Base-by-base conservation (phyloP, 2,329 filamentous ascomycete species). In the Penicillium glabrum region DNA sequence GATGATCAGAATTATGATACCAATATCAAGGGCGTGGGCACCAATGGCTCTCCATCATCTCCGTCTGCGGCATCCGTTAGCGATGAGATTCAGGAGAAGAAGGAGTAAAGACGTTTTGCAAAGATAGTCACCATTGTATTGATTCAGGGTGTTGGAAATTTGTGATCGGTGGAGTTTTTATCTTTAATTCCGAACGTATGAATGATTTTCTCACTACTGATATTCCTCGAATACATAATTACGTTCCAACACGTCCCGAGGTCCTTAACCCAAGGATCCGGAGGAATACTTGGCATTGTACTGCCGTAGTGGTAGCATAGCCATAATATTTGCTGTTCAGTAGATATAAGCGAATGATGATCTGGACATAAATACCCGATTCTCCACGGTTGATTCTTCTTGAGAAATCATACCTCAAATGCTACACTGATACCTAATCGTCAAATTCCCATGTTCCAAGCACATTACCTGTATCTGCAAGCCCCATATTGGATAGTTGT, bases 61-160 rank as follows among this genome's bases (percentile, higher is more conserved):
- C 52, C 47, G 4, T 61, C 54, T 45, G 53, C 46, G 2, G 21
- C 31, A 24, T 48, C 46, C 14, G 31, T 48, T 31, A 37, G 5
- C 19, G 46, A 48, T 26, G 8, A n/a, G 11, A 4, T 14, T n/a
- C 29, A 26, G 13, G 46, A 48, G 5, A 48, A 48, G 19, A 48
- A 48, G 19, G 21, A n/a, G 19, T 37, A 5, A 49, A n/a, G 13
- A 10, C 1, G 37, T 9, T 23, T 31, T 33, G 26, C n/a, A 29
- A 8, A 13, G 9, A 23, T 5, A 8, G n/a, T 21, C 19, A 21
- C 2, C 11, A 29, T 31, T 21, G 26, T 16, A 13, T 23, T 46
- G 26, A 9, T 5, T 29, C 2, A 8, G 7, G 7, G 5, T 37
- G 6, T n/a, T 16, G 16, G 6, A 3, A 0, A n/a, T 16, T 7